A percentile compares a stretch with the other conserved stretches of the same genome.
phyloP scores from a whole-genome alignment of 352 stramenopile genomes.

The Pythium aristosporum region DNA sequence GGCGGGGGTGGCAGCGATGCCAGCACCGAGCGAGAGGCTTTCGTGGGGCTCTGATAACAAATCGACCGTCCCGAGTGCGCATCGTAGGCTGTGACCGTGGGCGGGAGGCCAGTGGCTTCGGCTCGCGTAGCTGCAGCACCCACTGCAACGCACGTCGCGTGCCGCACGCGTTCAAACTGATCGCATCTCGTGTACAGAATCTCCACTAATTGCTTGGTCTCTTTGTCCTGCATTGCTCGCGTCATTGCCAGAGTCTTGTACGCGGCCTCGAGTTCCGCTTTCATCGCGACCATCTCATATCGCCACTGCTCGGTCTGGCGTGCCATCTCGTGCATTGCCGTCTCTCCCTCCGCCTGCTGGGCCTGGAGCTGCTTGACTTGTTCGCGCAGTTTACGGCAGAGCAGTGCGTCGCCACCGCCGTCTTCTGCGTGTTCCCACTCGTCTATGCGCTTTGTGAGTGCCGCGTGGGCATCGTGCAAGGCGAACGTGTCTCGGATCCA shows the following conservation, averaged over 20 bases:
- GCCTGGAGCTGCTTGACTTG: conserved; percentile 30
- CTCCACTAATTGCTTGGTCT: conserved; percentile 56
- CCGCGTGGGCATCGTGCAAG: conserved; percentile 26
- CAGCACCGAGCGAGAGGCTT: conserved; percentile 4
- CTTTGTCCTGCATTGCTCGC: conserved; percentile 65
- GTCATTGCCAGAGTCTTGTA: conserved; percentile 49
- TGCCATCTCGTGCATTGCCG: conserved; percentile 29
- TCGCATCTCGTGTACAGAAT: conserved; percentile 40
- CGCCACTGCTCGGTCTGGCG: conserved; percentile 37
- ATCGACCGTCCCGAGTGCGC: conserved; percentile 38
- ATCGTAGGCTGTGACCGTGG: conserved; percentile 34
- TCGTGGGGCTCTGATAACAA: conserved; percentile 27
- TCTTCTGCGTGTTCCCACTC: conserved; percentile 36
- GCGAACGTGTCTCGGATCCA: conserved; percentile 22
- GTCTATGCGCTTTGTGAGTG: conserved; percentile 34
- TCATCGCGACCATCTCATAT: conserved; percentile 36
- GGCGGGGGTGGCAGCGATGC: neutral
- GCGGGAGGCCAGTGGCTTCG: neutral
- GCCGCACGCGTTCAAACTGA: conserved; percentile 41
- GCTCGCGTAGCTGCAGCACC: neutral
- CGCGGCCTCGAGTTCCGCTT: conserved; percentile 32
- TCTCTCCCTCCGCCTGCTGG: conserved; percentile 26
- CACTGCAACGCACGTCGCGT: conserved; percentile 19
- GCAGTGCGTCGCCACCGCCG: conserved; percentile 41
- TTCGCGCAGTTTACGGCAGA: conserved; percentile 53